These are phyloP conservation scores for Petasospora rhodanensis DNA, from an alignment of 1,139 yeast species.

Conservation along the genomic window DNA sequence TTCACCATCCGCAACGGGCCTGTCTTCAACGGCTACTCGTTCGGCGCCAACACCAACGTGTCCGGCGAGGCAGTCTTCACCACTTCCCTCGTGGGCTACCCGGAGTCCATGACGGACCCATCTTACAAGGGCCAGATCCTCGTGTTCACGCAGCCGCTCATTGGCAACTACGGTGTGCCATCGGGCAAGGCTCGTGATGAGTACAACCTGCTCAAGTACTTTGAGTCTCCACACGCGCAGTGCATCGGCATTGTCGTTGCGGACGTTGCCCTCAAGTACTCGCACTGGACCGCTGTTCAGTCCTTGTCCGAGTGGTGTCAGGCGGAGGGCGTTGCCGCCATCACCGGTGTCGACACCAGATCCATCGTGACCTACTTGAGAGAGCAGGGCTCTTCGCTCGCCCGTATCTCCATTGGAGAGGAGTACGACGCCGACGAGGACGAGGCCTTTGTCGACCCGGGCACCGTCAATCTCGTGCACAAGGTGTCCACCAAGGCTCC, in stretches of 20 bases:
- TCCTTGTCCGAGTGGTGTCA: constrained; percentile 93
- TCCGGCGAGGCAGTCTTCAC: constrained; percentile 98
- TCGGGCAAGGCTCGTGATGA: constrained; percentile 76
- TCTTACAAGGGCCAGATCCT: constrained; percentile 94
- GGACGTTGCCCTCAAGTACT: constrained; percentile 89
- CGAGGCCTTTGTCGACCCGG: constrained; percentile 92
- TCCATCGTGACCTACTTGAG: constrained; percentile 87
- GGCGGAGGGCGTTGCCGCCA: constrained; percentile 94
- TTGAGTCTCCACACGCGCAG: constrained; percentile 88
- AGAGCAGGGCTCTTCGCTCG: constrained; percentile 93
- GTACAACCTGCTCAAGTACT: constrained; percentile 77
- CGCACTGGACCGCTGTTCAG: constrained; percentile 99
- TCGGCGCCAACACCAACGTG: constrained; percentile 87
- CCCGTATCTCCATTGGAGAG: constrained; percentile 84
- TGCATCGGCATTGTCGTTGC: constrained; percentile 96
- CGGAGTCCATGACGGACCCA: constrained; percentile 98
- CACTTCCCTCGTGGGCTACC: constrained; percentile 95
- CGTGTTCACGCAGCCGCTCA: constrained; percentile 94
- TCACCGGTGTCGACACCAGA: constrained; percentile 96
- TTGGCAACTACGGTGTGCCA: constrained; percentile 98
- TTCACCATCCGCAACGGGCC: constrained; percentile 92
- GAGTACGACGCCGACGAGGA: constrained; percentile 88
- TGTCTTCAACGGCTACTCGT: constrained; percentile 85
- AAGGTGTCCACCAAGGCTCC: constrained; percentile 95
- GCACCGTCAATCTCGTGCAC: constrained; percentile 82